phyloP scores from a whole-genome alignment of 2,329 filamentous ascomycete genomes.

The Cytospora leucostoma region DNA sequence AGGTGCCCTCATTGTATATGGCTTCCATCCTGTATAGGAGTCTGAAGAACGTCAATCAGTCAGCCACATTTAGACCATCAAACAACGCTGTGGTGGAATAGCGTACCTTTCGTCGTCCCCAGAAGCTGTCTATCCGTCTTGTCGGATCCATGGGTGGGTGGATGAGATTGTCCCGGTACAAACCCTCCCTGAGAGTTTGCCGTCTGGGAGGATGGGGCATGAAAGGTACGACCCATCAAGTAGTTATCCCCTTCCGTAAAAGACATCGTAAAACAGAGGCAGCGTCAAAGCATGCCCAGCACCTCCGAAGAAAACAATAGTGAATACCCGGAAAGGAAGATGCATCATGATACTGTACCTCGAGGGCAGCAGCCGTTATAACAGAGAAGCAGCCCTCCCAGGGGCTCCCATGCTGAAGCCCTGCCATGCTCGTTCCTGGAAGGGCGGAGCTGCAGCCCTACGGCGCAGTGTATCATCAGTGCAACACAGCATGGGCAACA shows the following conservation, averaged over 20 bases:
- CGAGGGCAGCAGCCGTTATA: constrained; percentile 5
- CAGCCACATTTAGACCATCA: background rate
- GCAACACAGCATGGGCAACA: background rate
- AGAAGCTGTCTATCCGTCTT: background rate
- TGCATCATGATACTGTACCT: background rate
- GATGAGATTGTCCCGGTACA: background rate
- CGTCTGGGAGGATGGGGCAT: background rate
- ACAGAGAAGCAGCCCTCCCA: constrained; percentile 1
- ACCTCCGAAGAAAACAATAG: background rate
- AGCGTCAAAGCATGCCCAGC: background rate
- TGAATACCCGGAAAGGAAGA: background rate
- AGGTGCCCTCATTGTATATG: constrained; percentile 38
- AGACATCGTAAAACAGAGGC: background rate
- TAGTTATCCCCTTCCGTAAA: background rate
- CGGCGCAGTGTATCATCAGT: constrained; percentile 11
- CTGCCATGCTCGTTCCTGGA: constrained; percentile 4
- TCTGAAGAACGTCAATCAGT: background rate
- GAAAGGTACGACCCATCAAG: background rate
- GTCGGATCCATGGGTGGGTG: background rate
- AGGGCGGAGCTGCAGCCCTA: constrained; percentile 6
- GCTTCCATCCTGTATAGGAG: constrained; percentile 40
- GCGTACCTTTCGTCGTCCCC: constrained; percentile 1
- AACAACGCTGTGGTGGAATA: background rate
- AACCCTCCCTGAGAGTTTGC: background rate
- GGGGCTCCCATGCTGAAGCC: background rate